Base-by-base conservation (phyloP, 768 basidiomycete genomes). In the Lyophyllum semitale region DNA sequence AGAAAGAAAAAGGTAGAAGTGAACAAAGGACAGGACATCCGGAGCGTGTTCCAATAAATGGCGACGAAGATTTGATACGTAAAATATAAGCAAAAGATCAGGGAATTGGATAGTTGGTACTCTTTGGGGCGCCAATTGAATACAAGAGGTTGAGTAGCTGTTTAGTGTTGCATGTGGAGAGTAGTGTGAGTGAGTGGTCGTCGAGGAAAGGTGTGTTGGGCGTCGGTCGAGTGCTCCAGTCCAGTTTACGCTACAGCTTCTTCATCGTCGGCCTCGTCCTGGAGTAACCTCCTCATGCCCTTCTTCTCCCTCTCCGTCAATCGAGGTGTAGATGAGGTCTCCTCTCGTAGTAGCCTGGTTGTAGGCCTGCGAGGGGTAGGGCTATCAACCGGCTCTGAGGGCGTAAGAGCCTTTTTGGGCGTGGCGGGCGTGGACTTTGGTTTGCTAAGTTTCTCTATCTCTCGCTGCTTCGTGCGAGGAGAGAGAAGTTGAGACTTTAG, bases 241-340 rank as follows among this genome's bases (percentile, higher is more conserved):
- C n/a, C 37, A 38, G n/a, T 9, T 35, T 37, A 33, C 9, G 8
- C 37, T 30, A 22, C 17, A 4, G 42, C 43, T 40, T 57, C 49
- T 51, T 59, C 63, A 12, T 52, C 57, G 40, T 73, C 65, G n/a
- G 71, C 69, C 56, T 78, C 77, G 22, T 74, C 69, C 53, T 63
- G 69, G 54, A 77, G 58, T 41, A 69, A 57, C 18, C 66, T 63
- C 44, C 71, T 62, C 55, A 68, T 55, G 40, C 66, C 65, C 51
- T 61, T 68, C 41, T 65, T 68, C 32, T 70, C 68, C 5, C 46
- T 40, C 41, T 62, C 59, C 20, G 52, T 52, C 12, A 62, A 56
- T 18, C 53, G 62, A 17, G 71, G 68, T 4, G 66, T 70, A 9
- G 57, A 59, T 17, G 26, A 32, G 8, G 32, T 29, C 27, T 20